Percentiles rank a stretch among this genome's conserved stretches.
phyloP scores from a whole-genome alignment of 2,329 filamentous ascomycete species.

The Neofusicoccum ribis region DNA sequence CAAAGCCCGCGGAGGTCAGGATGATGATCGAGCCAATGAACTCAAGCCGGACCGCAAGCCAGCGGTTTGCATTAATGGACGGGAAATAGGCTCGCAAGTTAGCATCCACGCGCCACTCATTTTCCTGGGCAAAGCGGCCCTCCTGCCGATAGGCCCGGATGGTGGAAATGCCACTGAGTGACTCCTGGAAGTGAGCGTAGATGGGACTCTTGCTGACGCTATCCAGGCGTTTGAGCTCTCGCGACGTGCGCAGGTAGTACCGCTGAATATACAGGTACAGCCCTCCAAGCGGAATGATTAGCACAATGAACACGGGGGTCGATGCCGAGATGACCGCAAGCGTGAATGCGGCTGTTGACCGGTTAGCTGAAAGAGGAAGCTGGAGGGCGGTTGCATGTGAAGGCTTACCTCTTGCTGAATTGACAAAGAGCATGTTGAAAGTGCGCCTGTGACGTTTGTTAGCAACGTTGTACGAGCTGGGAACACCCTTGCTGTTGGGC shows the following conservation, averaged over 20 bases:
- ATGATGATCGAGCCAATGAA: slow-evolving; percentile 96
- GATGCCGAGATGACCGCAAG: slow-evolving; percentile 79
- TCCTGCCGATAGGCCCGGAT: slow-evolving; percentile 94
- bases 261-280: slow-evolving; percentile 93
- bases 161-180: slow-evolving; percentile 87
- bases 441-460: slow-evolving; percentile 56
- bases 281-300: slow-evolving; percentile 78
- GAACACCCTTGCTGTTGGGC: background rate
- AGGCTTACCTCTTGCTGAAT: slow-evolving; percentile 50
- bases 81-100: slow-evolving; percentile 95
- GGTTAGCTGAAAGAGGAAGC: slow-evolving; percentile 4
- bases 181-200: slow-evolving; percentile 98
- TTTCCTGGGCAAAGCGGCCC: slow-evolving; percentile 83
- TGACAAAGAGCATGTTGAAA: slow-evolving; percentile 81
- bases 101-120: slow-evolving; percentile 95
- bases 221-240: slow-evolving; percentile 93
- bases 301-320: slow-evolving; percentile 74
- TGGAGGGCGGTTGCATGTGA: slow-evolving; percentile 16
- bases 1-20: slow-evolving; percentile 76
- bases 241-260: slow-evolving; percentile 94
- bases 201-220: slow-evolving; percentile 95
- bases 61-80: slow-evolving; percentile 85
- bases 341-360: slow-evolving; percentile 65
- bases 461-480: background rate
- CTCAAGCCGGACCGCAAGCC: slow-evolving; percentile 92